Evolutionary conservation across 768 basidiomycete genomes (phyloP), one percentile per base, ranked within the genome.

Genomic region (Termitomyces sp.): DNA sequence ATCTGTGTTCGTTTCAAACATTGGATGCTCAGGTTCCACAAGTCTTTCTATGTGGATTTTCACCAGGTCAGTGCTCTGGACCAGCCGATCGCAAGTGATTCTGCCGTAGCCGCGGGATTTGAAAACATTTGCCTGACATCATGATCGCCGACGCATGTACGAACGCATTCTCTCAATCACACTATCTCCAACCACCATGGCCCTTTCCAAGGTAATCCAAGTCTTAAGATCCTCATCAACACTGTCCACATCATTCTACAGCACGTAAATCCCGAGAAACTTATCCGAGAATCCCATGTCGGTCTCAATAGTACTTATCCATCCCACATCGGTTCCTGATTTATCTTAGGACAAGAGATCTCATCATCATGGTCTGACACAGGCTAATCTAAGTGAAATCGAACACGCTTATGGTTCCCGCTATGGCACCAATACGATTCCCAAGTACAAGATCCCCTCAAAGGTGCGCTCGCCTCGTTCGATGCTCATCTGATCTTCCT

Each of bases 261-360:
- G 86, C 86, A 87, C 63, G 74, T 92, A 63, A 82, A 90, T 70
- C 71, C 89, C 2, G 87, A 88, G 55, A 71, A 73, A 52, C 78
- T 93, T 67, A 73, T 93, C 48, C 76, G 76, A 62, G 73, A 82
- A 44, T 71, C 86, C n/a, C 77, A 76, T 67, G 87, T 83, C 40
- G 26, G 57, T 58, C 26, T 20, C 9, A 9, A 28, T 5, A 41
- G 40, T 11, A 10, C 10, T 6, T 26, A 10, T 3, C 10, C 24
- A 16, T 14, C 11, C 5, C 11, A 32, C 20, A 5, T 1, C 5
- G 33, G n/a, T 26, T 20, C 18, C 24, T 41, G 51, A 55, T 36
- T 36, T 28, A 22, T 32, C 26, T 16, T 55, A 84, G 79, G 83
- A 83, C 66, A 80, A 79, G 52, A 78, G 76, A 55, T 61, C 62